phyloP scores from a whole-genome alignment of 805 yeast species.

The Priceomyces fermenticarens region DNA sequence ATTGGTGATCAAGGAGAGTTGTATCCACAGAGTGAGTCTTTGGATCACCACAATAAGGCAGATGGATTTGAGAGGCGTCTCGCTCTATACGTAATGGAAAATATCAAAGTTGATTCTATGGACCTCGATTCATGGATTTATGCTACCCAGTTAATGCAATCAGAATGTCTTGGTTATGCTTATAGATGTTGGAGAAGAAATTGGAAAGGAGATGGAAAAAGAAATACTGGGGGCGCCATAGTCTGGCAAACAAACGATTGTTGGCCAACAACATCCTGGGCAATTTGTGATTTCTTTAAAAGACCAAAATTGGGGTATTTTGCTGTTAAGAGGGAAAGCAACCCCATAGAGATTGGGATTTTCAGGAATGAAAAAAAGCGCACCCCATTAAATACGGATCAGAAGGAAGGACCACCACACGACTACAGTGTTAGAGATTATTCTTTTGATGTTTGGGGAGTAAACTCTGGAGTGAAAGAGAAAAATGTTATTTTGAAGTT shows the following conservation, averaged over 20 bases:
- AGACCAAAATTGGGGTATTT: conserved; percentile 48
- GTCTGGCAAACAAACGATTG: conserved; percentile 57
- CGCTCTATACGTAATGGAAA: conserved; percentile 46
- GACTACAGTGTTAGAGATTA: conserved; percentile 23
- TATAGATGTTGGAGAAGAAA: conserved; percentile 45
- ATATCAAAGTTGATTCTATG: conserved; percentile 32
- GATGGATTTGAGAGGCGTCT: conserved; percentile 46
- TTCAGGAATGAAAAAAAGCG: conserved; percentile 17
- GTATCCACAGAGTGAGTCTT: conserved; percentile 41
- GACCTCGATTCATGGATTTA: conserved; percentile 44
- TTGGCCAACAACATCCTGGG: conserved; percentile 54
- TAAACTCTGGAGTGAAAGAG: conserved; percentile 23
- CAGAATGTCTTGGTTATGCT: conserved; percentile 48
- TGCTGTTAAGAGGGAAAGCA: conserved; percentile 43
- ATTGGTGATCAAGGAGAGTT: conserved; percentile 36
- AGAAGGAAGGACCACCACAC: conserved; percentile 13
- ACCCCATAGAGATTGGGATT: conserved; percentile 32
- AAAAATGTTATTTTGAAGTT: conserved; percentile 20
- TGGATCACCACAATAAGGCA: conserved; percentile 50
- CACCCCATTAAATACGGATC: background rate
- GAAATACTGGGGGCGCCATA: conserved; percentile 43
- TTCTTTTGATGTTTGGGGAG: conserved; percentile 41
- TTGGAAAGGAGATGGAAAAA: conserved; percentile 37
- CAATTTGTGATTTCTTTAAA: conserved; percentile 40
- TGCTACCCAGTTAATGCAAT: conserved; percentile 52